Conservation (phyloP, 306 rosid species). For the Cajanus cajan region DNA sequence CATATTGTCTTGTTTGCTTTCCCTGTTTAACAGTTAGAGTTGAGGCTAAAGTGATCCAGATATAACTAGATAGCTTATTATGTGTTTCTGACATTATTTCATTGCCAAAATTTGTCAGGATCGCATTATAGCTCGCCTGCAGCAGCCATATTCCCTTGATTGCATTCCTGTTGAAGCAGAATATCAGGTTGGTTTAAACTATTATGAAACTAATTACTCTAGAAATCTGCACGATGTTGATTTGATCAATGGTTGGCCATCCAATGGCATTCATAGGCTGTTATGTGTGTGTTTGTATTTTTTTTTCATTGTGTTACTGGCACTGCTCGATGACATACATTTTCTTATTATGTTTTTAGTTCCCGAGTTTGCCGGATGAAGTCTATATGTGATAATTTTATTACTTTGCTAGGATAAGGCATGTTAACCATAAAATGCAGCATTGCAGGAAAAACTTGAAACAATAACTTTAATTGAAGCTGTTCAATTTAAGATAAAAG, state of each 20-base stretch:
- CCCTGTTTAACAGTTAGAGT: background rate
- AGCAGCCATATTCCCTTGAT: slow-evolving; percentile 95
- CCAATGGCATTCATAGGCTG: background rate
- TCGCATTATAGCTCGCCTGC: slow-evolving; percentile 93
- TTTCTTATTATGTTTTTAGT: background rate
- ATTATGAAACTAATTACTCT: background rate
- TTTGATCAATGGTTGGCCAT: background rate
- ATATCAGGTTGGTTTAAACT: slow-evolving; percentile 65
- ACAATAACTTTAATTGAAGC: background rate
- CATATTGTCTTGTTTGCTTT: background rate
- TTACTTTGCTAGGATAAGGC: background rate
- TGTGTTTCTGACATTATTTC: background rate
- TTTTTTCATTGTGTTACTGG: background rate
- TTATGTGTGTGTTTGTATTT: background rate
- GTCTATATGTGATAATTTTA: background rate
- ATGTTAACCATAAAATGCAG: slow-evolving; percentile 8
- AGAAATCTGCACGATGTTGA: background rate
- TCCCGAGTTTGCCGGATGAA: background rate
- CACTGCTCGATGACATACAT: background rate
- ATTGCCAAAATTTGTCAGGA: slow-evolving; percentile 57
- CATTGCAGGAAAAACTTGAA: background rate
- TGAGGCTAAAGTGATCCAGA: background rate
- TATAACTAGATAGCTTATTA: background rate
- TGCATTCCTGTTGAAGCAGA: slow-evolving; percentile 99
- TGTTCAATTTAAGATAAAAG: background rate